Conservation (phyloP, 805 yeast genomes). For the Zygosaccharomyces bisporus region DNA sequence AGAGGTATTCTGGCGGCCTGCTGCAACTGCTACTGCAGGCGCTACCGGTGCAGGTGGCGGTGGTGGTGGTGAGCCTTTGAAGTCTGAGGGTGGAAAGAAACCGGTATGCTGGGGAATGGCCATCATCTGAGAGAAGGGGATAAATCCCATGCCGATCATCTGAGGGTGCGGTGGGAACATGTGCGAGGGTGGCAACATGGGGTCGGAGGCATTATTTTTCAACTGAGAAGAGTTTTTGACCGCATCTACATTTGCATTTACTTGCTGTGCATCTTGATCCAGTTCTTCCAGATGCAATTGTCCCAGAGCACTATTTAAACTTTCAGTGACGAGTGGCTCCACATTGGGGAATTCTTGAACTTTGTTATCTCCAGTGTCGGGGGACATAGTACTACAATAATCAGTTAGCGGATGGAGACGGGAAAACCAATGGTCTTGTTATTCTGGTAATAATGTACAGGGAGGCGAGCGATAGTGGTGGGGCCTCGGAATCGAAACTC, state of each 20-base stretch:
- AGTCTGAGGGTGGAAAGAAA: conserved; percentile 27
- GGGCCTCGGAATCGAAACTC: background rate
- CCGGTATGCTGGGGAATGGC: conserved; percentile 31
- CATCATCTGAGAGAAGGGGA: conserved; percentile 35
- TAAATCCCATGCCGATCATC: conserved; percentile 33
- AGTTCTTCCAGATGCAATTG: conserved; percentile 32
- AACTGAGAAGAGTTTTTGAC: background rate
- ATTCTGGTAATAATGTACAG: conserved; percentile 4
- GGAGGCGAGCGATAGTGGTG: background rate
- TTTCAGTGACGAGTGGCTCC: conserved; percentile 29
- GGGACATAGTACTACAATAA: conserved; percentile 13
- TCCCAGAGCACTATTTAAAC: conserved; percentile 32
- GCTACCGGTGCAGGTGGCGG: background rate
- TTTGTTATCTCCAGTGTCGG: conserved; percentile 11
- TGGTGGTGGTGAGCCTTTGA: conserved; percentile 15
- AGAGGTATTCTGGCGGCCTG: background rate
- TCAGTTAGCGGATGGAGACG: background rate
- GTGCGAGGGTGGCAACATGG: conserved; percentile 18
- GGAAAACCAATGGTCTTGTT: background rate
- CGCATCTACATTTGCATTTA: conserved; percentile 2
- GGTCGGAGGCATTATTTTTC: conserved; percentile 3
- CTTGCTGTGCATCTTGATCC: conserved; percentile 11
- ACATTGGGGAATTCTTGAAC: conserved; percentile 14
- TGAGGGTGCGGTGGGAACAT: conserved; percentile 24
- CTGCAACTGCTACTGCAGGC: background rate